A percentile compares a stretch with the other conserved stretches of the same genome.
These are phyloP conservation scores for Cercospora sp. DNA, from an alignment of 2,329 filamentous ascomycete species.

Conservation along the genomic window DNA sequence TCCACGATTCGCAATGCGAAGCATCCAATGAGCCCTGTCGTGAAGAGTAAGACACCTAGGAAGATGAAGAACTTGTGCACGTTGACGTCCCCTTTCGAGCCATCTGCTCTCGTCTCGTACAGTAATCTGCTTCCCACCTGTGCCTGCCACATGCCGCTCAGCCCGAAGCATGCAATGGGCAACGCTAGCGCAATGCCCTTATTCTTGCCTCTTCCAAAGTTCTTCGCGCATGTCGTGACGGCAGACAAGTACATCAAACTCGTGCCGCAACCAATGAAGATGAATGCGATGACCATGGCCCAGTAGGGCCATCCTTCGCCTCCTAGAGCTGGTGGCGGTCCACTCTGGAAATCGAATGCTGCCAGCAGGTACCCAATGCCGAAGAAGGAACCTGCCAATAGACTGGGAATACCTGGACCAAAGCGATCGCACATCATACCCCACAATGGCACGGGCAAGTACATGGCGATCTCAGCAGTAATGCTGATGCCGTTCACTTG, in stretches of 20 bases:
- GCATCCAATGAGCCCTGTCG: slow-evolving; percentile 70
- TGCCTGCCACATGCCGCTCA: slow-evolving; percentile 95
- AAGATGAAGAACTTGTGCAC: slow-evolving; percentile 90
- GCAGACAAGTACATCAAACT: slow-evolving; percentile 85
- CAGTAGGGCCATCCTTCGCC: slow-evolving; percentile 68
- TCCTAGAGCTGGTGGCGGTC: slow-evolving; percentile 54
- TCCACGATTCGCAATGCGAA: slow-evolving; percentile 77
- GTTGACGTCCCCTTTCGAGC: slow-evolving; percentile 60
- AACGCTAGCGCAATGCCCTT: slow-evolving; percentile 85
- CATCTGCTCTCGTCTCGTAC: slow-evolving; percentile 66
- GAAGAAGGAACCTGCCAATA: slow-evolving; percentile 72
- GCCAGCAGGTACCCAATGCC: slow-evolving; percentile 80
- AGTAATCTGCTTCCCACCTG: slow-evolving; percentile 80
- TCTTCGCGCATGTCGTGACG: slow-evolving; percentile 96
- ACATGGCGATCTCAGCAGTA: slow-evolving; percentile 81
- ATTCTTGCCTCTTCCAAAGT: slow-evolving; percentile 86
- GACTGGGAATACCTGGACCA: slow-evolving; percentile 73
- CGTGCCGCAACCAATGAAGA: slow-evolving; percentile 78
- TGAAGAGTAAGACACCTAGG: slow-evolving; percentile 68
- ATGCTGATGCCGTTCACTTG: slow-evolving; percentile 91
- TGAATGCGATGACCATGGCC: slow-evolving; percentile 82
- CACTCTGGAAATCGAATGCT: slow-evolving; percentile 70
- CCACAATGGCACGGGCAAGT: slow-evolving; percentile 85
- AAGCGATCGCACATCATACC: slow-evolving; percentile 90
- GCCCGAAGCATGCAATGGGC: slow-evolving; percentile 87